phyloP scores from a whole-genome alignment of 805 yeast species.

The Starmerella geochares region DNA sequence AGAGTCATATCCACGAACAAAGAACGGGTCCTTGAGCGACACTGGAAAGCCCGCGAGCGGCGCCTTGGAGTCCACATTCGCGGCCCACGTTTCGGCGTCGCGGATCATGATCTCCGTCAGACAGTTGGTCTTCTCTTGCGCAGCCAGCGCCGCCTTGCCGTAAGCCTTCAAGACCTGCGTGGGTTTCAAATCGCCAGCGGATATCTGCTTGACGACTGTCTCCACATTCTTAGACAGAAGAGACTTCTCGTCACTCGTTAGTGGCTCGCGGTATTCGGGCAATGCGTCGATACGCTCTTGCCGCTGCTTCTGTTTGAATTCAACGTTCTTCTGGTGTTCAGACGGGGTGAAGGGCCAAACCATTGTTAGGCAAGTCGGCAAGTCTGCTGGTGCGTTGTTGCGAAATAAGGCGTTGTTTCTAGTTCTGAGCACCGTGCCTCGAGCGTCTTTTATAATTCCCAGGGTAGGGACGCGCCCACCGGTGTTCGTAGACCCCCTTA shows the following conservation, averaged over 20 bases:
- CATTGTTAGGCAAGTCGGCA: background rate
- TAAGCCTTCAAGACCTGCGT: conserved; percentile 49
- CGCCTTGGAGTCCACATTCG: conserved; percentile 43
- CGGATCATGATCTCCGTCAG: conserved; percentile 53
- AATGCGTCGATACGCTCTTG: conserved; percentile 30
- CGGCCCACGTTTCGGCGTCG: conserved; percentile 57
- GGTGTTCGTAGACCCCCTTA: too few relatives aligned
- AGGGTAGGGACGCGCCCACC: background rate
- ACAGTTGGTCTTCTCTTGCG: conserved; percentile 49
- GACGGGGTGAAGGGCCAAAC: conserved; percentile 8
- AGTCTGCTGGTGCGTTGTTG: background rate
- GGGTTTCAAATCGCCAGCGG: conserved; percentile 40
- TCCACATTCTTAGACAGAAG: conserved; percentile 38
- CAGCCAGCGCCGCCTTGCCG: conserved; percentile 53
- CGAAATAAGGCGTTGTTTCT: too few relatives aligned
- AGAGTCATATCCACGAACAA: conserved; percentile 42
- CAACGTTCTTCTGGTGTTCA: conserved; percentile 12
- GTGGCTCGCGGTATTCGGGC: conserved; percentile 35
- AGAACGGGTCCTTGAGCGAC: conserved; percentile 50
- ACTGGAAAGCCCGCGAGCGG: conserved; percentile 57
- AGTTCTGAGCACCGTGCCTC: too few relatives aligned
- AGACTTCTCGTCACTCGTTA: conserved; percentile 30
- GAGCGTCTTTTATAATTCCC: background rate
- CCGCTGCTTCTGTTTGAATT: conserved; percentile 31
- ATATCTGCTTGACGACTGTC: conserved; percentile 38